phyloP scores from a whole-genome alignment of 2,329 filamentous ascomycete genomes.

The Fusarium brachygibbosum region DNA sequence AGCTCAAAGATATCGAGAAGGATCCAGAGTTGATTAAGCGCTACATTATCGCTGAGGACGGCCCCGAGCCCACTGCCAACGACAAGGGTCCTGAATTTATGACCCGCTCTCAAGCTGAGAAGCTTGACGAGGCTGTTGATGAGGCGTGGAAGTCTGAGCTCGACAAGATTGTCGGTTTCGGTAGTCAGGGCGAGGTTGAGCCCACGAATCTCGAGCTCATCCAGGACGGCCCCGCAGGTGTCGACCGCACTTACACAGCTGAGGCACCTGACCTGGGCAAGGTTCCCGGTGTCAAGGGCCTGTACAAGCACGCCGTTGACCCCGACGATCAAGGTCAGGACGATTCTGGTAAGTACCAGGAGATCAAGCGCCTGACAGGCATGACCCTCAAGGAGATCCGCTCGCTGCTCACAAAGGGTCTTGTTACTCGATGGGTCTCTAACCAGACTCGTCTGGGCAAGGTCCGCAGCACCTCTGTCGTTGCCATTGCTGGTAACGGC shows the following conservation, averaged over 20 bases:
- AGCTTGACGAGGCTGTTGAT: conserved; percentile 56
- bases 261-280: conserved; percentile 65
- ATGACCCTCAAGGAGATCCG: conserved; percentile 66
- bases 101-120: conserved; percentile 54
- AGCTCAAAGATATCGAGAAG: conserved; percentile 58
- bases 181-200: conserved; percentile 51
- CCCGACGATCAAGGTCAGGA: conserved; percentile 65
- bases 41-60: conserved; percentile 54
- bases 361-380: conserved; percentile 68
- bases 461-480: conserved; percentile 79
- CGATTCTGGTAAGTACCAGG: conserved; percentile 64
- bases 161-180: conserved; percentile 51
- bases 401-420: conserved; percentile 74
- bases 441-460: conserved; percentile 99
- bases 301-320: conserved; percentile 64
- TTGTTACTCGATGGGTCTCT: conserved; percentile 80
- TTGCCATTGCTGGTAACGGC: conserved; percentile 88
- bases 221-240: conserved; percentile 55
- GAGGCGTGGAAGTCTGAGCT: conserved; percentile 56
- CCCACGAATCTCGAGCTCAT: conserved; percentile 56
- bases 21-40: conserved; percentile 57
- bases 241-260: conserved; percentile 56
- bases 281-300: conserved; percentile 65
- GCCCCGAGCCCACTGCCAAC: conserved; percentile 45
- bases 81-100: conserved; percentile 48